Percentiles rank a stretch among this genome's conserved stretches.
Conservation (phyloP, 805 yeast genomes). For the Cyberlindnera xylosilytica region DNA sequence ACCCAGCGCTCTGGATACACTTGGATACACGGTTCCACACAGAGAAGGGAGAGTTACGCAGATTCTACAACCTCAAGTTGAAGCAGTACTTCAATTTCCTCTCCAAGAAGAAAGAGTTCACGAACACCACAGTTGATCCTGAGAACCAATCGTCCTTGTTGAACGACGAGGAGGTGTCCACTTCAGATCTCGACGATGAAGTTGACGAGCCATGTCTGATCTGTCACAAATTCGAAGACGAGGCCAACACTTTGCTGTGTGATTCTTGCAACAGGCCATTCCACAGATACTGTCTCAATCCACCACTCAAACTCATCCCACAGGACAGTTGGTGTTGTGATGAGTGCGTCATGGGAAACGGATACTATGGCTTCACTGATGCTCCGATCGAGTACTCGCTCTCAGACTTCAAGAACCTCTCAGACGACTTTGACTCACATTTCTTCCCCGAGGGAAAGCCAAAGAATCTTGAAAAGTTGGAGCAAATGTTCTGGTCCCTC, state of each 20-base stretch:
- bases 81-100: slow-evolving; percentile 33
- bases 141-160: slow-evolving; percentile 34
- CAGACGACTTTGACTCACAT: slow-evolving; percentile 44
- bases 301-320: slow-evolving; percentile 52
- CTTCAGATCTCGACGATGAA: slow-evolving; percentile 17
- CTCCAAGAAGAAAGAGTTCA: slow-evolving; percentile 24
- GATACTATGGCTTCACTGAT: slow-evolving; percentile 86
- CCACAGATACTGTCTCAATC: slow-evolving; percentile 66
- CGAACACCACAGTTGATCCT: slow-evolving; percentile 17
- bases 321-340: slow-evolving; percentile 76
- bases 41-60: slow-evolving; percentile 1
- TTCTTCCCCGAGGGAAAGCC: slow-evolving; percentile 31
- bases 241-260: slow-evolving; percentile 54
- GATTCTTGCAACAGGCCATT: slow-evolving; percentile 70
- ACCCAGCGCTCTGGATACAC: slow-evolving; percentile 28
- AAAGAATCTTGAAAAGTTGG: slow-evolving; percentile 46
- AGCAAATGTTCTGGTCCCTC: slow-evolving; percentile 65
- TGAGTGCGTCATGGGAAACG: slow-evolving; percentile 79
- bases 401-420: slow-evolving; percentile 55
- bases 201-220: slow-evolving; percentile 41
- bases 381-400: slow-evolving; percentile 52
- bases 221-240: slow-evolving; percentile 46
- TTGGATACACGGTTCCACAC: slow-evolving; percentile 17
- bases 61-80: slow-evolving; percentile 27
- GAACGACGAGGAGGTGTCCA: slow-evolving; percentile 11